Evolutionary conservation across 371 early-diverging fungal species (phyloP).

Genomic region (Entomophthora muscae): DNA sequence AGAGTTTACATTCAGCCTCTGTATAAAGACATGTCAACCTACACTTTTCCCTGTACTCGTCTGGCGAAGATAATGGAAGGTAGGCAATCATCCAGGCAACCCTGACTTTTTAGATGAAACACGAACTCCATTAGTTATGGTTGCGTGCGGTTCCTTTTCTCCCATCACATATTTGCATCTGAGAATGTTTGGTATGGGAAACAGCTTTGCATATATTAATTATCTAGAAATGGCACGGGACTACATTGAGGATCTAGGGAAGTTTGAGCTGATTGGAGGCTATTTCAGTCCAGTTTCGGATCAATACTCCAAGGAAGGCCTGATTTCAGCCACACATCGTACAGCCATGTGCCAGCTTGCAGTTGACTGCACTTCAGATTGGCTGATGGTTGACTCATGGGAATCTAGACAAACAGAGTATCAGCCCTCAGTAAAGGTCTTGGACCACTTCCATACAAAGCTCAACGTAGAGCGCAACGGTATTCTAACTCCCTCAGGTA

Average conservation of each 20-base stretch:
- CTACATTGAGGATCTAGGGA: constrained; percentile 46
- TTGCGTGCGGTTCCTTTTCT: constrained; percentile 94
- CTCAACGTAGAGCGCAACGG: constrained; percentile 53
- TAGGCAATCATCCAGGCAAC: not conserved
- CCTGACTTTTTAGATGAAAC: constrained; percentile 33
- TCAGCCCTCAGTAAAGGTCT: constrained; percentile 72
- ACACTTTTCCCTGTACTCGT: not conserved
- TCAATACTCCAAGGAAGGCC: constrained; percentile 77
- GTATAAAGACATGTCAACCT: not conserved
- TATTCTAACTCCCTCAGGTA: constrained; percentile 26
- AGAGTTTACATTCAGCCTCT: too few relatives aligned
- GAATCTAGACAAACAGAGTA: constrained; percentile 65
- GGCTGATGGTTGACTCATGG: constrained; percentile 96
- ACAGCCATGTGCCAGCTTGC: constrained; percentile 89
- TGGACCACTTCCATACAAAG: constrained; percentile 84
- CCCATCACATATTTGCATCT: constrained; percentile 94
- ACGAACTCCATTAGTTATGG: constrained; percentile 78
- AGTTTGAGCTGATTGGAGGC: constrained; percentile 79
- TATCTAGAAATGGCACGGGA: constrained; percentile 86
- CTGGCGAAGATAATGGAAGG: constrained; percentile 7
- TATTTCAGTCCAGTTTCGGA: constrained; percentile 94
- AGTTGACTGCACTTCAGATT: constrained; percentile 55
- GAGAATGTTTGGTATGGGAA: constrained; percentile 84
- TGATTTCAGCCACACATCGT: constrained; percentile 68
- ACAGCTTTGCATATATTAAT: not conserved